Percentiles rank a stretch among this genome's conserved stretches.
Evolutionary conservation across 1,284 basidiomycete genomes (phyloP).

Genomic region (Kalmanozyma brasiliensis): DNA sequence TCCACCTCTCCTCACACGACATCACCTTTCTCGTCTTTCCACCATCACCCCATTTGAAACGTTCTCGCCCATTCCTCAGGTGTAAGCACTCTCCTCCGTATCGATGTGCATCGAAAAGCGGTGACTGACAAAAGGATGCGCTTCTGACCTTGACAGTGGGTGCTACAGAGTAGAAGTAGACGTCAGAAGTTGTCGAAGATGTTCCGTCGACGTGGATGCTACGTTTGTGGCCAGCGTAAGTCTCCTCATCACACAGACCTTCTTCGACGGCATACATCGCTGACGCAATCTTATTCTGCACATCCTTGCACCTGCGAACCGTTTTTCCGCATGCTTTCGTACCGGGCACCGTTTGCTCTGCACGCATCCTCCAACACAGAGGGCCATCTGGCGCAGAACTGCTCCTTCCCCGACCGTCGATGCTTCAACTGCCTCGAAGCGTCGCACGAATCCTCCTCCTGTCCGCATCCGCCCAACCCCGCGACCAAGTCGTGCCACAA

Average conservation of each 20-base stretch:
- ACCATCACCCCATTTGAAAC: slow-evolving; percentile 7
- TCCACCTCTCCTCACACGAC: slow-evolving; percentile 3
- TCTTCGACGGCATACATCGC: not conserved
- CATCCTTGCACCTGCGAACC: too few relatives aligned
- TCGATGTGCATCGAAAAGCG: too few relatives aligned
- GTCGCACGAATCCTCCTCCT: slow-evolving; percentile 46
- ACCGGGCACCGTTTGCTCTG: too few relatives aligned
- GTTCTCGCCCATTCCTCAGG: not conserved
- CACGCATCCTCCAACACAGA: slow-evolving; percentile 19
- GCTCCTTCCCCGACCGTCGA: slow-evolving; percentile 41
- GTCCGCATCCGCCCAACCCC: slow-evolving; percentile 37
- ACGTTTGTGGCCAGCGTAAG: slow-evolving; percentile 49
- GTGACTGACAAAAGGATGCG: too few relatives aligned
- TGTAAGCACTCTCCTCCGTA: too few relatives aligned
- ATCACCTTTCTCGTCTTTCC: not conserved
- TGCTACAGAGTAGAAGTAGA: not conserved
- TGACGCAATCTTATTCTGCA: not conserved
- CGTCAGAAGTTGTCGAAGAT: slow-evolving; percentile 7
- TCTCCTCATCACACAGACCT: not conserved
- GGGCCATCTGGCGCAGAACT: slow-evolving; percentile 55
- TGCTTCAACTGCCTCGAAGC: slow-evolving; percentile 55
- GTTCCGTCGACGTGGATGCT: slow-evolving; percentile 41
- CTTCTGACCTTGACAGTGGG: too few relatives aligned
- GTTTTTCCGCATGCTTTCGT: too few relatives aligned
- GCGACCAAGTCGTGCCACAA: slow-evolving; percentile 54